A percentile compares a stretch with the other conserved stretches of the same genome.
phyloP scores from a whole-genome alignment of 257 asterid genomes.

The Lavandula angustifolia region DNA sequence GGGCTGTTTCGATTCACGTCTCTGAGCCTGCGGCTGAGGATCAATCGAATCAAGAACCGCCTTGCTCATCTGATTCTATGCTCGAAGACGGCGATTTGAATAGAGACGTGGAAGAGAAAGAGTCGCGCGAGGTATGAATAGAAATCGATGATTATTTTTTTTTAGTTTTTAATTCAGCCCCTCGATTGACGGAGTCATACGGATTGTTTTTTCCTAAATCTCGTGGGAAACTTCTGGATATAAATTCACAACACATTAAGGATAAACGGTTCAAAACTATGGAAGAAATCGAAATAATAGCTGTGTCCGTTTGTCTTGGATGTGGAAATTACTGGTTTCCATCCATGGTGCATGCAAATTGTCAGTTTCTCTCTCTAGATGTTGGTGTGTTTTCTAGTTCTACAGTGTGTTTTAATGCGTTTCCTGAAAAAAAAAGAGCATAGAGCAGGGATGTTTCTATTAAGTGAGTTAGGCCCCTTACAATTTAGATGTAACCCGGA shows the following conservation, averaged over 20 bases:
- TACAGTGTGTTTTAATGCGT: too few species aligned
- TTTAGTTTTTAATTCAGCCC: conserved; percentile 24
- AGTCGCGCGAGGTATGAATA: conserved; percentile 51
- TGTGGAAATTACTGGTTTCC: neutral
- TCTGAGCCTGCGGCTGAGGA: conserved; percentile 39
- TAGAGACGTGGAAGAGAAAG: conserved; percentile 46
- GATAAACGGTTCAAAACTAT: neutral
- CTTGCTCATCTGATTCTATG: conserved; percentile 47
- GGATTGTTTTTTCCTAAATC: conserved; percentile 30
- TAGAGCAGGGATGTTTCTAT: neutral
- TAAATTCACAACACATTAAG: neutral
- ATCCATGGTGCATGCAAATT: conserved; percentile 14
- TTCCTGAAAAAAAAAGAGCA: neutral
- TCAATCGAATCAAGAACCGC: conserved; percentile 41
- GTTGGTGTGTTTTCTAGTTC: too few species aligned
- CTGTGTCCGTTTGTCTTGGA: neutral
- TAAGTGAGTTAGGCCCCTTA: neutral
- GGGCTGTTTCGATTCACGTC: conserved; percentile 31
- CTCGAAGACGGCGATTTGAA: conserved; percentile 43
- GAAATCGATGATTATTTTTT: neutral
- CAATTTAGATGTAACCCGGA: neutral
- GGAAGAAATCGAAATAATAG: neutral
- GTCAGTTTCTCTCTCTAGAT: neutral
- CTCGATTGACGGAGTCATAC: conserved; percentile 3
- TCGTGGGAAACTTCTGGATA: conserved; percentile 17